Conservation (phyloP, 2,329 filamentous ascomycete species). For the Penicillium sp. region DNA sequence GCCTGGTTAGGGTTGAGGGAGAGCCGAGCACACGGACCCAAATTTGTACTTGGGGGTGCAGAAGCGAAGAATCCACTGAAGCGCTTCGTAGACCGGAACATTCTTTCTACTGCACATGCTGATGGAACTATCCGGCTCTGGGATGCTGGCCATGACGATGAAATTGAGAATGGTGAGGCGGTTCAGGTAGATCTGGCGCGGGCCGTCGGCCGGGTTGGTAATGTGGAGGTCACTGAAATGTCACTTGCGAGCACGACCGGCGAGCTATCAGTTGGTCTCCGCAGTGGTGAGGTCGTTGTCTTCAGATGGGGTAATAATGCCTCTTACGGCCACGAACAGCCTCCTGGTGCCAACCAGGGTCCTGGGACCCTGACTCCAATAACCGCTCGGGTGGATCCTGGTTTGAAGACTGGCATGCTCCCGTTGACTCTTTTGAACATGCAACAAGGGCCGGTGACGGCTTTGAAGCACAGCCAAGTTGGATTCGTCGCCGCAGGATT, state of each 20-base stretch:
- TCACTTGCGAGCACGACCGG: slow-evolving; percentile 79
- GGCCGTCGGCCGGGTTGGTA: slow-evolving; percentile 76
- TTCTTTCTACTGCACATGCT: slow-evolving; percentile 84
- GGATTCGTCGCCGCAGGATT: slow-evolving; percentile 90
- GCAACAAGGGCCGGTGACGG: slow-evolving; percentile 78
- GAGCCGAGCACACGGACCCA: slow-evolving; percentile 75
- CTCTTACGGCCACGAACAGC: slow-evolving; percentile 66
- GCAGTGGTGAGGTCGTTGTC: slow-evolving; percentile 80
- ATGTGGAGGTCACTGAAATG: slow-evolving; percentile 76
- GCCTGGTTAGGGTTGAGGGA: slow-evolving; percentile 93
- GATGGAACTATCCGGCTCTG: slow-evolving; percentile 91
- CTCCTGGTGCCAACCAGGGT: slow-evolving; percentile 58
- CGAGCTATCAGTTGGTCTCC: slow-evolving; percentile 81
- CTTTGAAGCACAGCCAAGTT: slow-evolving; percentile 82
- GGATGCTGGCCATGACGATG: slow-evolving; percentile 89
- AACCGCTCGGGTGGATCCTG: slow-evolving; percentile 69
- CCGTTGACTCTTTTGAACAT: slow-evolving; percentile 82
- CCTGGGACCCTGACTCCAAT: slow-evolving; percentile 77
- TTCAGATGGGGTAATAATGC: slow-evolving; percentile 88
- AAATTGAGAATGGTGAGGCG: slow-evolving; percentile 82
- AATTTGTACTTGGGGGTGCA: slow-evolving; percentile 76
- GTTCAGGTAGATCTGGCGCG: slow-evolving; percentile 86
- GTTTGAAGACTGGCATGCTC: slow-evolving; percentile 76
- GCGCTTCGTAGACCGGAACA: slow-evolving; percentile 78
- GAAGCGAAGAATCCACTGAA: slow-evolving; percentile 71